Conservation (phyloP, 2,329 filamentous ascomycete species). For the Didymella sp. region DNA sequence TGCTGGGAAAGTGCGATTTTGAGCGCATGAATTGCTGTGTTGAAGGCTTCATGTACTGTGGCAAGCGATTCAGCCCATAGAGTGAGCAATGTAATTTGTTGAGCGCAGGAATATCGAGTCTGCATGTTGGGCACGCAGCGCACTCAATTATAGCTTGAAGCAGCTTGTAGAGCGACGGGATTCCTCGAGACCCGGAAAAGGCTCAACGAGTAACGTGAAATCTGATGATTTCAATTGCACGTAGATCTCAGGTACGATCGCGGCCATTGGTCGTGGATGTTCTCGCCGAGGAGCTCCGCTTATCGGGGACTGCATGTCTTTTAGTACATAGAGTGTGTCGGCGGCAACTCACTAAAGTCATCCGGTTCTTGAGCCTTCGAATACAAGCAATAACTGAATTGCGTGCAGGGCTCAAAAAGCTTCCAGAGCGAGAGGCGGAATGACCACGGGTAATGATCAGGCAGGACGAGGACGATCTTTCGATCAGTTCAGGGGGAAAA, state of each 20-base stretch:
- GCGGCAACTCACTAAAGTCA: not conserved
- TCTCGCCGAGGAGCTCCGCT: not conserved
- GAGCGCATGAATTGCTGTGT: not conserved
- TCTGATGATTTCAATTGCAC: not conserved
- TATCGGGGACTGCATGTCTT: not conserved
- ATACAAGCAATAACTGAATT: not conserved
- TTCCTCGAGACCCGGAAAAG: not conserved
- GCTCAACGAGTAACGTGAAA: not conserved
- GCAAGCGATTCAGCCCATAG: not conserved
- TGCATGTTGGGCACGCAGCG: not conserved
- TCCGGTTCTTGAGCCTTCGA: not conserved
- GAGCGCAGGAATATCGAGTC: not conserved
- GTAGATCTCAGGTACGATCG: not conserved
- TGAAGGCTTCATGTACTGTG: not conserved
- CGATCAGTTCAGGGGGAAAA: not conserved
- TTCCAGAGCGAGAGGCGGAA: not conserved
- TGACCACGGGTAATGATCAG: not conserved
- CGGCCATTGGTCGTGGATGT: not conserved
- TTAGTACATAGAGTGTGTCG: not conserved
- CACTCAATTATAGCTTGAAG: not conserved
- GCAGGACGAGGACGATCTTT: not conserved
- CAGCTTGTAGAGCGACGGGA: not conserved
- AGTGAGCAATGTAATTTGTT: not conserved
- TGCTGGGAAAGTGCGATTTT: not conserved
- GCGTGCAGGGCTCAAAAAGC: not conserved